Evolutionary conservation across 2,329 filamentous ascomycete genomes (phyloP).

Genomic region (Pseudogymnoascus sp.): DNA sequence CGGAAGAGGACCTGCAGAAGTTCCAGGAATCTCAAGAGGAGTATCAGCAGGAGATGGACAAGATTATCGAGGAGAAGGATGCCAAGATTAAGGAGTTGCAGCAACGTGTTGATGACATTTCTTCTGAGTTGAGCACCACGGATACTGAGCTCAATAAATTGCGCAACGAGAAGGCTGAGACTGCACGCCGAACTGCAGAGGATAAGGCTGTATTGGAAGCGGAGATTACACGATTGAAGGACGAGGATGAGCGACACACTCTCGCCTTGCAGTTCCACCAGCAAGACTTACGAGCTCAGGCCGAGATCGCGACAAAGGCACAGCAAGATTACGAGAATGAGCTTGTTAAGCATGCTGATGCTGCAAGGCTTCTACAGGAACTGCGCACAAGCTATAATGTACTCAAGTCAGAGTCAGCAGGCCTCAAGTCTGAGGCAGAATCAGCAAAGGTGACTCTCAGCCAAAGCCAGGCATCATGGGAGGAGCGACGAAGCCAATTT

Average conservation of each 20-base stretch:
- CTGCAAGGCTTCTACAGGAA: slow-evolving; percentile 74
- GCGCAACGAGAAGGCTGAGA: slow-evolving; percentile 72
- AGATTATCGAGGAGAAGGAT: slow-evolving; percentile 68
- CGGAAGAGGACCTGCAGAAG: slow-evolving; percentile 79
- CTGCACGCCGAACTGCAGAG: slow-evolving; percentile 63
- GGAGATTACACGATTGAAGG: slow-evolving; percentile 73
- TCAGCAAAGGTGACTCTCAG: slow-evolving; percentile 71
- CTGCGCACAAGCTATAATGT: slow-evolving; percentile 75
- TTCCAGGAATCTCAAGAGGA: slow-evolving; percentile 75
- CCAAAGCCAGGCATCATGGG: slow-evolving; percentile 83
- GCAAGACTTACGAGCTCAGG: slow-evolving; percentile 85
- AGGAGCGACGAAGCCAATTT: slow-evolving; percentile 69
- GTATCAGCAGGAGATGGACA: slow-evolving; percentile 80
- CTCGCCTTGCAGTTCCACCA: slow-evolving; percentile 79
- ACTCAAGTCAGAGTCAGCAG: slow-evolving; percentile 69
- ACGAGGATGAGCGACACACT: slow-evolving; percentile 71
- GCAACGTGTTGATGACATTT: slow-evolving; percentile 76
- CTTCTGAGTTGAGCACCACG: slow-evolving; percentile 68
- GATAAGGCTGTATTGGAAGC: slow-evolving; percentile 73
- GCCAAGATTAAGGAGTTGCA: slow-evolving; percentile 71
- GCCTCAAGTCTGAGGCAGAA: slow-evolving; percentile 72
- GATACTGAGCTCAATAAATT: slow-evolving; percentile 76
- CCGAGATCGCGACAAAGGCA: slow-evolving; percentile 84
- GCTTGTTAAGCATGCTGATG: slow-evolving; percentile 88
- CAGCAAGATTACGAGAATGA: slow-evolving; percentile 95